Percentiles rank a stretch among this genome's conserved stretches.
These are phyloP conservation scores for Paecilomyces sp. DNA, from an alignment of 2,329 filamentous ascomycete species.

Conservation along the genomic window DNA sequence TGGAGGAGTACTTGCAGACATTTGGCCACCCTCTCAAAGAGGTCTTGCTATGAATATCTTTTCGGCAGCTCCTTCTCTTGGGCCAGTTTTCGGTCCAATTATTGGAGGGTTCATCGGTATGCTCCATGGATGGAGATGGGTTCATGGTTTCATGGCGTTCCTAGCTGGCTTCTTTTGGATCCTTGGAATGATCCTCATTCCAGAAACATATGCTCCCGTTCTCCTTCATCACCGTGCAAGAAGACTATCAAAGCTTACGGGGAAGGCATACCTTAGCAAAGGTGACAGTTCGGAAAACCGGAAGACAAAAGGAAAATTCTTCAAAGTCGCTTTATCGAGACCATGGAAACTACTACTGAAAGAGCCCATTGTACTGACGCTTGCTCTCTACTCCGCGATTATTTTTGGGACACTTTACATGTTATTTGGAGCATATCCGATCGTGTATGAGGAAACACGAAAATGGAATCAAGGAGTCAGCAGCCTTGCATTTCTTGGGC, in stretches of 20 bases:
- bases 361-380: conserved; percentile 45
- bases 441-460: conserved; percentile 40
- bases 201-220: conserved; percentile 42
- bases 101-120: conserved; percentile 60
- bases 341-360: conserved; percentile 43
- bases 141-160: conserved; percentile 55
- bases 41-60: conserved; percentile 59
- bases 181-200: conserved; percentile 19
- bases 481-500: conserved; percentile 42
- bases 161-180: conserved; percentile 56
- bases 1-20: conserved; percentile 56
- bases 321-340: conserved; percentile 43
- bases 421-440: conserved; percentile 46
- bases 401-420: conserved; percentile 48
- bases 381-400: conserved; percentile 46
- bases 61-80: conserved; percentile 60
- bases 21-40: conserved; percentile 48
- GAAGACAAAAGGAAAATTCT: conserved; percentile 27
- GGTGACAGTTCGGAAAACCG: conserved; percentile 36
- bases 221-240: conserved; percentile 45
- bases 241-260: conserved; percentile 41
- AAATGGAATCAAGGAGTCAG: conserved; percentile 43
- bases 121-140: conserved; percentile 62
- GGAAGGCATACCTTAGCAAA: conserved; percentile 41
- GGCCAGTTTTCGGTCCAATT: conserved; percentile 58